Base-by-base conservation (phyloP, 2,329 filamentous ascomycete genomes). In the Cryphonectria naterciae region DNA sequence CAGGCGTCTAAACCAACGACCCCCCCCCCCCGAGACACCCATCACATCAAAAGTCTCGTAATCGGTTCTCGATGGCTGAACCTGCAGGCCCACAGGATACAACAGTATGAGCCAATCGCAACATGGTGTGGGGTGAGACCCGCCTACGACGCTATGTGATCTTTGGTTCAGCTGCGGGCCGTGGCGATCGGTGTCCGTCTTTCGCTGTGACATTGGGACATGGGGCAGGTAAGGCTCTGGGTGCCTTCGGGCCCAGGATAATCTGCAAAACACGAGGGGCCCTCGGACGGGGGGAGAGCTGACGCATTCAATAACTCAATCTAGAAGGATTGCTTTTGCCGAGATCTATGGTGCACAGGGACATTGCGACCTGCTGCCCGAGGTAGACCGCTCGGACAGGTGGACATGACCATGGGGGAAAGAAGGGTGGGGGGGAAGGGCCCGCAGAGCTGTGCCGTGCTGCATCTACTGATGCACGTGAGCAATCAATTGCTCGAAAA, bases 81-180 rank as follows among this genome's bases (percentile, higher is more conserved):
- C 15, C 0, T 35, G 54, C 32, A 52, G 65, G 65, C 19, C 52
- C 4, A 60, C 49, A 67, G 28, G 39, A 28, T 32, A 28, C 37
- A 60, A 60, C 19, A 11, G 13, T 46, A 37, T n/a, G 35, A 7
- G 52, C 65, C 65, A 67, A 67, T 67, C 65, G 65, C 37, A 28
- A 67, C 7, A 15, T 15, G 28, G 15, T 58, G 52, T 56, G 54
- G 54, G 28, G 1, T 49, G 43, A 17, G 52, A 15, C 11, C n/a
- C 4, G 10, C 25, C 13, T 25, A 17, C 13, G n/a, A n/a, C 2
- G 32, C 58, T 39, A 10, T 35, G 2, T 62, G 28, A 58, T 58
- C 54, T 32, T 4, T 58, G 54, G 54, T 32, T 19, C 25, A 58
- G 54, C 54, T 58, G 28, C 25, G 28, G 54, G 25, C 25, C 54